Conservation (phyloP, 768 basidiomycete species). For the Termitomyces sp. region DNA sequence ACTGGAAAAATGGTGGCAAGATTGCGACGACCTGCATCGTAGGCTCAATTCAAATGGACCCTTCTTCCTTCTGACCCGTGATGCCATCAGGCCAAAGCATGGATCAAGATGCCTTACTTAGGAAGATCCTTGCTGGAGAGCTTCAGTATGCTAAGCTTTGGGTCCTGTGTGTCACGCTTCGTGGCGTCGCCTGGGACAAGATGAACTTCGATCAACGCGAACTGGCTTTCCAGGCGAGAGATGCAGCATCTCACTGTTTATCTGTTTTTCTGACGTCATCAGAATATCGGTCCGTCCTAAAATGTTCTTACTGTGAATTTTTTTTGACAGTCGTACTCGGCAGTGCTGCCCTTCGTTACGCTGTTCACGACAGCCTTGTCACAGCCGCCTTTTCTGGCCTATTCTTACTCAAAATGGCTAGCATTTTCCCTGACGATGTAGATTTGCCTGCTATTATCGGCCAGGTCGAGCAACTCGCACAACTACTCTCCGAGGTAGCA, state of each 20-base stretch:
- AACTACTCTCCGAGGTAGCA: conserved; percentile 87
- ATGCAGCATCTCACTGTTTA: conserved; percentile 84
- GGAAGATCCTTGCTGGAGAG: conserved; percentile 86
- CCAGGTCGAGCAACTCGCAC: conserved; percentile 89
- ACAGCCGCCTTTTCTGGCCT: conserved; percentile 89
- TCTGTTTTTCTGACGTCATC: conserved; percentile 79
- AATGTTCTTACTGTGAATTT: neutral
- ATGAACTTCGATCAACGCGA: conserved; percentile 95
- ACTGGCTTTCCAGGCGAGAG: conserved; percentile 92
- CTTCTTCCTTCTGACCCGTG: conserved; percentile 12
- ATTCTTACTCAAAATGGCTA: conserved; percentile 93
- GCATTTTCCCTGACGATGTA: conserved; percentile 83
- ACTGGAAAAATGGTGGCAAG: conserved; percentile 88
- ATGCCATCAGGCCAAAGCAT: conserved; percentile 58
- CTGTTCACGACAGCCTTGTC: conserved; percentile 90
- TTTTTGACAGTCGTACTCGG: conserved; percentile 1
- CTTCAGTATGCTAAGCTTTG: conserved; percentile 92
- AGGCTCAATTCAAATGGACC: conserved; percentile 20
- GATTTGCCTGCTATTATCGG: conserved; percentile 72
- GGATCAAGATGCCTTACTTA: conserved; percentile 82
- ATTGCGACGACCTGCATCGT: conserved; percentile 86
- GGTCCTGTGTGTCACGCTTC: conserved; percentile 89
- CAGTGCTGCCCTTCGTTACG: conserved; percentile 87
- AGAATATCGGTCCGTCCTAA: conserved; percentile 72
- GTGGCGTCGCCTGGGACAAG: conserved; percentile 93